These are phyloP conservation scores for Castanopsis chinensis DNA, from an alignment of 306 rosid genomes.

Conservation along the genomic window DNA sequence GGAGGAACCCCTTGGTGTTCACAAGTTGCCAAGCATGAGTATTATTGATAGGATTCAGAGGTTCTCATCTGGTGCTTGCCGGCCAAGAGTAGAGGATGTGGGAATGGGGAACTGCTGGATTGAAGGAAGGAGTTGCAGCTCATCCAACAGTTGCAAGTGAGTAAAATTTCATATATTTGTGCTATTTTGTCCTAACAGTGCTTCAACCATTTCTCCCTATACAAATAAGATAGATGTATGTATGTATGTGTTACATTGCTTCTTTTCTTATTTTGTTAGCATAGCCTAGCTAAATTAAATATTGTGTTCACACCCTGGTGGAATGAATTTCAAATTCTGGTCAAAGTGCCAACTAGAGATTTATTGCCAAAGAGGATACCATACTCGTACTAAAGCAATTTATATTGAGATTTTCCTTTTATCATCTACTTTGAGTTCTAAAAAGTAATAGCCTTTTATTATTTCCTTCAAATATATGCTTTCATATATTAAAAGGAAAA, in stretches of 20 bases:
- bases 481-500: background rate
- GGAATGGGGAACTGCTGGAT: constrained; percentile 77
- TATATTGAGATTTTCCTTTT: background rate
- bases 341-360: background rate
- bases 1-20: constrained; percentile 90
- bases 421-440: background rate
- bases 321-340: background rate
- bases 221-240: background rate
- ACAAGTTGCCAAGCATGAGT: constrained; percentile 84
- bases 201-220: background rate
- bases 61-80: constrained; percentile 74
- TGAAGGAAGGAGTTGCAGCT: constrained; percentile 74
- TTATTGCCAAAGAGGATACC: background rate
- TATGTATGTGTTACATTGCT: background rate
- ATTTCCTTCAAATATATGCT: background rate
- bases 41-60: constrained; percentile 72
- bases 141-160: constrained; percentile 73
- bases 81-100: constrained; percentile 58
- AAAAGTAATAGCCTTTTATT: background rate
- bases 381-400: background rate
- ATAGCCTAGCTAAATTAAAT: background rate
- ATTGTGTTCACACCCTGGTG: background rate
- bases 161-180: constrained; percentile 12
- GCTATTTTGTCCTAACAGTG: background rate
- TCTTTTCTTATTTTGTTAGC: background rate